Evolutionary conservation across 208 protist species (phyloP), one percentile per base, ranked within the genome.

Genomic region (Leishmania tarentolae): DNA sequence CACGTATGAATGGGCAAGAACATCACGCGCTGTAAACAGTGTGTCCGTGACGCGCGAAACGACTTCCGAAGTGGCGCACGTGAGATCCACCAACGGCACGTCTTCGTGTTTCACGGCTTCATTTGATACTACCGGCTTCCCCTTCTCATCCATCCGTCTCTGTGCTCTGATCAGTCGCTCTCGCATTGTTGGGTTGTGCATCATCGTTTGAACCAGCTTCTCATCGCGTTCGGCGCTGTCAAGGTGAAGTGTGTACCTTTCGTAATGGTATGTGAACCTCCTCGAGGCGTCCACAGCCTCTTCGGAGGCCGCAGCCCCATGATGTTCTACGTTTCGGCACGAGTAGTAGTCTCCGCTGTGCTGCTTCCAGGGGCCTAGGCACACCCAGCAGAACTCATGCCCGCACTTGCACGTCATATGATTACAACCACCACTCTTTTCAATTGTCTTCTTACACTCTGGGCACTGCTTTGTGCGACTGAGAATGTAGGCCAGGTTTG

Each of bases 361-460:
- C 68, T 83, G 77, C 13, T 59, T 81, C 95, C 95, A 98, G 53
- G 83, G 73, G 1, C 86, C 83, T 40, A 89, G 75, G 85, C 95
- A 98, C 17, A 97, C 76, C 95, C 95, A 98, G 85, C 95, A 98
- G 69, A 97, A 98, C 73, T 98, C 87, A 70, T 97, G 81, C 13
- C 79, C 40, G 81, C 94, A 98, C 65, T 75, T 80, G 86, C 93
- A 98, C 7, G 86, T 95, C 91, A 98, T 98, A 81, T 98, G 96
- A 44, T 96, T 98, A 85, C 97, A 99, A 40, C 97, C 97, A 9
- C 86, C 91, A 76, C 95, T 98, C 83, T 99, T 99, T 81, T 98
- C 91, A 46, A 98, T 98, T 21, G 83, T 72, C 2, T 75, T 84
- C 21, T 84, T 59, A 79, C 93, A 98, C 68, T 88, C 88, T 1